Evolutionary conservation across 163 green algal species (phyloP).

Genomic region (Scenedesmus sp.): DNA sequence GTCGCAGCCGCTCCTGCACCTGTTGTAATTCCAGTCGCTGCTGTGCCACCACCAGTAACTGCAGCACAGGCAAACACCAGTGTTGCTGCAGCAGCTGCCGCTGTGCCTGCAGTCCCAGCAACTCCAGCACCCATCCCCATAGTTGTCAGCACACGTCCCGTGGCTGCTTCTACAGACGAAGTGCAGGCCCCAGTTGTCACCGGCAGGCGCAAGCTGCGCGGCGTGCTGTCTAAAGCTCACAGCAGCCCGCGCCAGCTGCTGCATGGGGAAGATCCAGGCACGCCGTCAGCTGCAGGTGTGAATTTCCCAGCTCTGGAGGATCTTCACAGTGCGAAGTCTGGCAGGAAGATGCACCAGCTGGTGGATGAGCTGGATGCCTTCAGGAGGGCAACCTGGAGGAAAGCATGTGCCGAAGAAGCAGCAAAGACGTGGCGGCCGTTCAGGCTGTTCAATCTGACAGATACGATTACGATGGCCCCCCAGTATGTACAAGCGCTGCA

Average conservation of each 20-base stretch:
- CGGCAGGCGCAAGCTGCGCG: not conserved
- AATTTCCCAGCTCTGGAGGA: not conserved
- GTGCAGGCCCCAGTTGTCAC: not conserved
- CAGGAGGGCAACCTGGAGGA: not conserved
- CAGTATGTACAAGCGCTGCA: not conserved
- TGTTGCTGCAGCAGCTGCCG: too few relatives aligned
- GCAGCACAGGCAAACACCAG: not conserved
- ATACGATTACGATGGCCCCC: not conserved
- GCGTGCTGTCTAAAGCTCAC: not conserved
- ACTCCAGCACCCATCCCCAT: not conserved
- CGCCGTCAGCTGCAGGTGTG: not conserved
- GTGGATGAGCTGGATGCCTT: conserved; percentile 31
- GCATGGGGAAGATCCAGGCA: not conserved
- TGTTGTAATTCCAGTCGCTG: not conserved
- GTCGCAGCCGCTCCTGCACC: not conserved
- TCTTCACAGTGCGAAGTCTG: not conserved
- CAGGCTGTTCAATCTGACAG: conserved; percentile 41
- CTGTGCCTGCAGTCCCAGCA: not conserved
- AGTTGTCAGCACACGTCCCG: not conserved
- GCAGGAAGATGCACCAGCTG: not conserved
- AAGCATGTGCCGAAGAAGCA: conserved; percentile 11
- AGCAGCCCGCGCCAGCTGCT: not conserved
- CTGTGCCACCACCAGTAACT: not conserved
- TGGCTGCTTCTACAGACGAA: not conserved
- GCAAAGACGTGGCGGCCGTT: conserved; percentile 39